These are phyloP conservation scores for Linnemannia schmuckeri DNA, from an alignment of 192 early-diverging fungal species.

Conservation along the genomic window DNA sequence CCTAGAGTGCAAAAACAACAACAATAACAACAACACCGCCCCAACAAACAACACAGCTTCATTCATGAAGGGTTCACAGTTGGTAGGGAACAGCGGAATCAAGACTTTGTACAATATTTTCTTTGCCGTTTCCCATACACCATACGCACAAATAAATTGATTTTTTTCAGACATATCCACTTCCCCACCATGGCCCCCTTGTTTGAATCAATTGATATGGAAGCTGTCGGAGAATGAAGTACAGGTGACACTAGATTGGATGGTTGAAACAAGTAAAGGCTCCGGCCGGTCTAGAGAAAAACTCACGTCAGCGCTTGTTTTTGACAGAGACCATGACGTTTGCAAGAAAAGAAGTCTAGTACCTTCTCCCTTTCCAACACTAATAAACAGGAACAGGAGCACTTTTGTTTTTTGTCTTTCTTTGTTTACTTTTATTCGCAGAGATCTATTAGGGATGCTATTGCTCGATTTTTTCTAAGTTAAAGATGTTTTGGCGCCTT, in stretches of 20 bases:
- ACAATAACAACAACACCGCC: neutral
- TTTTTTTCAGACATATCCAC: too few relatives aligned
- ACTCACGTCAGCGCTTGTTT: neutral
- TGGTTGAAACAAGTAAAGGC: neutral
- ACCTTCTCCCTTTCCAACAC: too few relatives aligned
- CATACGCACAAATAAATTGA: neutral
- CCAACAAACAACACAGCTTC: neutral
- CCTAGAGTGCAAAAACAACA: neutral
- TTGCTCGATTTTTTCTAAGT: neutral
- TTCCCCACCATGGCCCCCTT: too few relatives aligned
- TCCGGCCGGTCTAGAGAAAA: neutral
- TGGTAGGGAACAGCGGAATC: slow-evolving; percentile 1
- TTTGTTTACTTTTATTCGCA: too few relatives aligned
- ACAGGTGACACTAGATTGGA: neutral
- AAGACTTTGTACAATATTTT: neutral
- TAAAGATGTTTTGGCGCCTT: neutral
- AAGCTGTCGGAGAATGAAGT: neutral
- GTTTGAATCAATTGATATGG: too few relatives aligned
- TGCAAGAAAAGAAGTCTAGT: neutral
- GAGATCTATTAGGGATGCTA: too few relatives aligned
- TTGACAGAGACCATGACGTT: neutral
- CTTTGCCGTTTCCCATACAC: neutral
- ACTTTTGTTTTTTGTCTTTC: too few relatives aligned
- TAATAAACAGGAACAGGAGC: too few relatives aligned
- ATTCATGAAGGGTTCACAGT: neutral